These are phyloP conservation scores for Globisporangium recalcitrans DNA, from an alignment of 352 stramenopile genomes.

Conservation along the genomic window DNA sequence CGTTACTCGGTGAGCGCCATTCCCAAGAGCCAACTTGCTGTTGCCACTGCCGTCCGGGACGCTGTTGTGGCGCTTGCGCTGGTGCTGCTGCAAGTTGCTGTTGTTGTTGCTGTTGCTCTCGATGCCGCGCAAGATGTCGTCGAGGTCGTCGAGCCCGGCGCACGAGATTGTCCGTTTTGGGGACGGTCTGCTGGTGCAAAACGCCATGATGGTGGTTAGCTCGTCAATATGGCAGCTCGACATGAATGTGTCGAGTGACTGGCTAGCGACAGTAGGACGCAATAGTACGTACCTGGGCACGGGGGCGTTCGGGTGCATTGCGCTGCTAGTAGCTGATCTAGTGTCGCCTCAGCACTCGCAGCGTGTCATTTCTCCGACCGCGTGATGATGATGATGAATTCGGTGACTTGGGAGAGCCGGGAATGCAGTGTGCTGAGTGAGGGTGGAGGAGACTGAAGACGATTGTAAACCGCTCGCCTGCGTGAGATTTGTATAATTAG, in stretches of 20 bases:
- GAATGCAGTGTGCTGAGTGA: background rate
- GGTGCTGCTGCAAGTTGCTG: slow-evolving; percentile 5
- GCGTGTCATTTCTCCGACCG: slow-evolving; percentile 1
- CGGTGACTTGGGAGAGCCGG: background rate
- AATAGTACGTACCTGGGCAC: slow-evolving; percentile 35
- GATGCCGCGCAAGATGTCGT: slow-evolving; percentile 29
- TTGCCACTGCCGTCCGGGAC: slow-evolving; percentile 24
- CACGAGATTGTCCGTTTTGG: slow-evolving; percentile 58
- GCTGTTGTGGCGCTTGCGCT: slow-evolving; percentile 57
- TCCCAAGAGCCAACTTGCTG: background rate
- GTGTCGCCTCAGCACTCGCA: slow-evolving; percentile 5
- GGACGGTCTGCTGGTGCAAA: slow-evolving; percentile 28
- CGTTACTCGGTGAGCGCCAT: background rate
- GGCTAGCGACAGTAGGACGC: too few species aligned
- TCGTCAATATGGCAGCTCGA: background rate
- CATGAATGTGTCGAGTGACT: background rate
- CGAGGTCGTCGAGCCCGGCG: slow-evolving; percentile 49
- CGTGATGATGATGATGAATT: background rate
- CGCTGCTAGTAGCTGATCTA: background rate
- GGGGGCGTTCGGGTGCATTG: slow-evolving; percentile 31
- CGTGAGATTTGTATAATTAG: background rate
- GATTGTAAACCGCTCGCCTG: background rate
- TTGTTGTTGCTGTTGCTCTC: slow-evolving; percentile 10
- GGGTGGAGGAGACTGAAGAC: background rate
- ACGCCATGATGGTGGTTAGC: background rate